phyloP scores from a whole-genome alignment of 2,329 filamentous ascomycete species.

The Claviceps capensis region DNA sequence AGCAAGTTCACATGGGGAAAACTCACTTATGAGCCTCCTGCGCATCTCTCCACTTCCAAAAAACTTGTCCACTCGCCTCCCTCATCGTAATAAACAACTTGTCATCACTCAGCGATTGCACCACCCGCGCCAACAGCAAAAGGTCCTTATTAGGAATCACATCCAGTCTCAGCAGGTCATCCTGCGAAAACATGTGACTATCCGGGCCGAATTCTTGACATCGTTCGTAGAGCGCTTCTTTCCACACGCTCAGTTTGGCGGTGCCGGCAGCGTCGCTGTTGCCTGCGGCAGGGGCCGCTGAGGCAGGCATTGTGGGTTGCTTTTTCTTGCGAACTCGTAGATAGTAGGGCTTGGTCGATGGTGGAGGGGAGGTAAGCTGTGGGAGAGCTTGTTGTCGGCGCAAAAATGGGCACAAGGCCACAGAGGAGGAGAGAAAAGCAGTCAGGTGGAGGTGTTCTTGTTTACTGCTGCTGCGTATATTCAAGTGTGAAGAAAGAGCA shows the following conservation, averaged over 20 bases:
- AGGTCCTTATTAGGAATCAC: slow-evolving; percentile 45
- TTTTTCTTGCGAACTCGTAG: background rate
- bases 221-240: slow-evolving; percentile 42
- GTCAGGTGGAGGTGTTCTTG: too few species aligned
- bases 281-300: slow-evolving; percentile 12
- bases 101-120: slow-evolving; percentile 45
- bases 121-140: slow-evolving; percentile 37
- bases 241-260: slow-evolving; percentile 36
- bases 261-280: slow-evolving; percentile 19
- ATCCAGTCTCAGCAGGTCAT: slow-evolving; percentile 41
- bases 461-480: background rate
- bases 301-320: slow-evolving; percentile 14
- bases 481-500: background rate
- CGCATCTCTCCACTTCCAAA: slow-evolving; percentile 44
- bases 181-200: slow-evolving; percentile 40
- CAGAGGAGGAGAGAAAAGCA: background rate
- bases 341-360: background rate
- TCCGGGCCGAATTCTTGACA: slow-evolving; percentile 35
- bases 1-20: background rate
- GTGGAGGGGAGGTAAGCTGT: too few species aligned
- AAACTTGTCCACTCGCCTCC: slow-evolving; percentile 24
- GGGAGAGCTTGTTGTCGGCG: background rate
- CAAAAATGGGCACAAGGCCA: background rate
- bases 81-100: slow-evolving; percentile 39
- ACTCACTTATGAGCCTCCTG: slow-evolving; percentile 49